phyloP scores from a whole-genome alignment of 495 filamentous ascomycete species.

The Annulohypoxylon nitens region DNA sequence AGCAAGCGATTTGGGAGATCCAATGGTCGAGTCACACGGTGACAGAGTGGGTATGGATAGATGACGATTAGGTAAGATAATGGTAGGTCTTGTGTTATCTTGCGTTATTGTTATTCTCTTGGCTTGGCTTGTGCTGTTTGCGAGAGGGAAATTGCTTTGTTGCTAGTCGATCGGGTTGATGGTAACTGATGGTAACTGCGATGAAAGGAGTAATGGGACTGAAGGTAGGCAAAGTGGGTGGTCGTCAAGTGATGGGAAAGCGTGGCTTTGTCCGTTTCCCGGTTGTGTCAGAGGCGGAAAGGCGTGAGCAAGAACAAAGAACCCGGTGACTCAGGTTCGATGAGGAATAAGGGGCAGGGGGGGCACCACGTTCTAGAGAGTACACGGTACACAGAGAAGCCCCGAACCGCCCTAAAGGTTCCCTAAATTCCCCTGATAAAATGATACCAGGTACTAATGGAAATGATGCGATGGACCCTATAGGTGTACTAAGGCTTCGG shows the following conservation, averaged over 20 bases:
- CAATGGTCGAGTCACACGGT: constrained; percentile 36
- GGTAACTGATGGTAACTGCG: constrained; percentile 9
- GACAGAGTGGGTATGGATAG: constrained; percentile 22
- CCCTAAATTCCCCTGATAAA: not conserved
- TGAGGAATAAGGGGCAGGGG: constrained; percentile 31
- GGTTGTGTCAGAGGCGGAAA: constrained; percentile 37
- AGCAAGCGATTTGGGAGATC: constrained; percentile 26
- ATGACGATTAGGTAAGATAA: constrained; percentile 50
- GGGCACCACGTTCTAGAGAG: constrained; percentile 21
- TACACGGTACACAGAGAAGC: constrained; percentile 18
- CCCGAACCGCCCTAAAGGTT: not conserved
- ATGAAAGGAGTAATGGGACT: constrained; percentile 22
- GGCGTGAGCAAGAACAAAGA: constrained; percentile 40
- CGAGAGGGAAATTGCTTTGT: constrained; percentile 45
- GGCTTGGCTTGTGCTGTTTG: constrained; percentile 42
- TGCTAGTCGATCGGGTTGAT: constrained; percentile 30
- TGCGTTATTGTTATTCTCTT: not conserved
- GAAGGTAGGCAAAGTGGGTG: constrained; percentile 40
- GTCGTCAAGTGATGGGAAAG: constrained; percentile 44
- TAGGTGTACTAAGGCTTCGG: not conserved
- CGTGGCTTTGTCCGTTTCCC: constrained; percentile 44
- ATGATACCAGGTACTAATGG: not conserved
- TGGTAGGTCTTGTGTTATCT: constrained; percentile 42
- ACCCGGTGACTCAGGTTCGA: constrained; percentile 50
- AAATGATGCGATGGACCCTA: constrained; percentile 33